Percentiles rank a stretch among this genome's conserved stretches.
These are phyloP conservation scores for Eucalyptus curtisii DNA, from an alignment of 345 rosid species.

Conservation along the genomic window DNA sequence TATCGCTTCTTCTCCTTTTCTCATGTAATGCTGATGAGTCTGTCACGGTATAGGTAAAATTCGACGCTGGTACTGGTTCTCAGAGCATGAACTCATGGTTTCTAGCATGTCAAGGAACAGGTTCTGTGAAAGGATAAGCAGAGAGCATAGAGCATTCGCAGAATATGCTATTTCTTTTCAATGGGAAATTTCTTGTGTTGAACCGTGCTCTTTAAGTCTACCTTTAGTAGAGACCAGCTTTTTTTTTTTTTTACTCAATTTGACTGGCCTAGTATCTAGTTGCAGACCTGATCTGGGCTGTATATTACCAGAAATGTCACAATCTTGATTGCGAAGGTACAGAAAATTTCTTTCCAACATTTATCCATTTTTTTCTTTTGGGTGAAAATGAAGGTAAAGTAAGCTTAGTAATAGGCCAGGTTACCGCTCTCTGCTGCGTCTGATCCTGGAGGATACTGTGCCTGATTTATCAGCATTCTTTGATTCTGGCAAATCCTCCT, in stretches of 20 bases:
- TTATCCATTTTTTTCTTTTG: not conserved
- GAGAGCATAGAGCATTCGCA: conserved; percentile 92
- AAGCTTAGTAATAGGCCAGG: conserved; percentile 27
- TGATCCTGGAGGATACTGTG: conserved; percentile 37
- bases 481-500: conserved; percentile 11
- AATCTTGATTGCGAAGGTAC: conserved; percentile 92
- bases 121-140: conserved; percentile 81
- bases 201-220: not conserved
- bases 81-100: conserved; percentile 68
- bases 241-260: not conserved
- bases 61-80: conserved; percentile 96
- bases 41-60: conserved; percentile 38
- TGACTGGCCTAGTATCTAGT: conserved; percentile 63
- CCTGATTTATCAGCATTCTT: conserved; percentile 18
- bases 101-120: conserved; percentile 86
- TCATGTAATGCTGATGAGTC: not conserved
- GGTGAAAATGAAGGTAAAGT: not conserved
- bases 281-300: conserved; percentile 56
- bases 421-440: conserved; percentile 64
- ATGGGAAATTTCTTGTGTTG: not conserved
- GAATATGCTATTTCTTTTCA: conserved; percentile 11
- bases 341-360: not conserved
- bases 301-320: conserved; percentile 78
- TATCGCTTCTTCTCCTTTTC: not conserved
- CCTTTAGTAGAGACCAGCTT: not conserved